phyloP scores from a whole-genome alignment of 169 alveolate species.

The Eimeria sp. region DNA sequence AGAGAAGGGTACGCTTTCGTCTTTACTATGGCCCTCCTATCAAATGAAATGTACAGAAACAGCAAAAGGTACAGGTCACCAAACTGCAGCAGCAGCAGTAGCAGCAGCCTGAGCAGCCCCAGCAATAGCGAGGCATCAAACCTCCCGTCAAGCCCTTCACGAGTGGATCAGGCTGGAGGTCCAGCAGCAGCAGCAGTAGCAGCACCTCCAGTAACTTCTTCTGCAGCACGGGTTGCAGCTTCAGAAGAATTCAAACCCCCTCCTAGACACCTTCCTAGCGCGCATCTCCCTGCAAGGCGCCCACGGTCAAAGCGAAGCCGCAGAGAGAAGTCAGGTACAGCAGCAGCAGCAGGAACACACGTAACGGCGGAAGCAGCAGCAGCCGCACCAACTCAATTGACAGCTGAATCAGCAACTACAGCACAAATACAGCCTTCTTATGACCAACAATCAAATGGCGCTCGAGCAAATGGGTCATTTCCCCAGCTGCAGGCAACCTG shows the following conservation, averaged over 20 bases:
- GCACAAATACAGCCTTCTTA: not conserved
- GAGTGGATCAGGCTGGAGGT: not conserved
- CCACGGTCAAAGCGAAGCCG: not conserved
- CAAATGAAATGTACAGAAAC: too few species aligned
- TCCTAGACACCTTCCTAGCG: not conserved
- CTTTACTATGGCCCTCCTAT: too few species aligned
- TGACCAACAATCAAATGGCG: not conserved
- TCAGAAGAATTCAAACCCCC: not conserved
- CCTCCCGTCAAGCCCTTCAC: too few species aligned
- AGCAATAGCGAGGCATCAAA: too few species aligned
- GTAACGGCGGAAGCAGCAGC: not conserved
- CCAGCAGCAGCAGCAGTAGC: slow-evolving; percentile 7
- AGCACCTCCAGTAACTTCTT: not conserved
- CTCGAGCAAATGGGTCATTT: too few species aligned
- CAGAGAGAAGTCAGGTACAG: not conserved
- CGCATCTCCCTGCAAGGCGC: not conserved
- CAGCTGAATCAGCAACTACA: not conserved
- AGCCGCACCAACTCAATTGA: too few species aligned
- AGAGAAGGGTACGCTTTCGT: too few species aligned
- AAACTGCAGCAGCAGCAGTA: not conserved
- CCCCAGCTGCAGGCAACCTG: slow-evolving; percentile 4
- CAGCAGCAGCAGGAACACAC: not conserved
- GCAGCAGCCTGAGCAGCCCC: too few species aligned
- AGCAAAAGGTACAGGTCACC: not conserved
- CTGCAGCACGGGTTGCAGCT: not conserved